Evolutionary conservation across 2,329 filamentous ascomycete genomes (phyloP).

Genomic region (Teratosphaeria epicoccoides): DNA sequence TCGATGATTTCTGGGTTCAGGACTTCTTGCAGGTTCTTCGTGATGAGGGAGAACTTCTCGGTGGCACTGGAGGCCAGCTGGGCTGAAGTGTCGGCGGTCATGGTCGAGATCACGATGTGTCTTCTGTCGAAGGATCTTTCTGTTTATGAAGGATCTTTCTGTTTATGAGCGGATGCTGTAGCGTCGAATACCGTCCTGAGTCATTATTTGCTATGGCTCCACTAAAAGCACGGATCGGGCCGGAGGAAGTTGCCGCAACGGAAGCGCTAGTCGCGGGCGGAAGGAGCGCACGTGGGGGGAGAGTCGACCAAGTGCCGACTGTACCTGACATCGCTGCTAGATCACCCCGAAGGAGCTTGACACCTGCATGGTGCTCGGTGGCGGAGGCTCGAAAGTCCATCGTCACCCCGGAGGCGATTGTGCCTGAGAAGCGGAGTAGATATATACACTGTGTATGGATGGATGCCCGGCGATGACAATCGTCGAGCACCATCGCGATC

Average conservation of each 20-base stretch:
- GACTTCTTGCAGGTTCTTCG: constrained; percentile 62
- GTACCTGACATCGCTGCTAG: too few relatives aligned
- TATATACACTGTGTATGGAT: too few relatives aligned
- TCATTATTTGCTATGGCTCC: neutral
- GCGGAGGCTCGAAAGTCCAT: too few relatives aligned
- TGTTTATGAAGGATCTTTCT: too few relatives aligned
- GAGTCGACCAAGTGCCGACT: too few relatives aligned
- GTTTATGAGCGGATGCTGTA: too few relatives aligned
- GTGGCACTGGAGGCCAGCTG: constrained; percentile 24
- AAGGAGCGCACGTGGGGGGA: neutral
- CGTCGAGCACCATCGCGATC: constrained; percentile 4
- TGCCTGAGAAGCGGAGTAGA: neutral
- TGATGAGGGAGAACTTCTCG: constrained; percentile 65
- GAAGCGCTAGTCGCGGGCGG: neutral
- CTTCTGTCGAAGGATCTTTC: neutral
- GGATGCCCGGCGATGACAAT: neutral
- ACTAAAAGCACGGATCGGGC: too few relatives aligned
- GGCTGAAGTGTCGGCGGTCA: constrained; percentile 8
- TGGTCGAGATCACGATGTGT: neutral
- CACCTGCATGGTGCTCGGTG: too few relatives aligned
- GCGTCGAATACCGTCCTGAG: too few relatives aligned
- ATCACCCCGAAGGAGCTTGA: too few relatives aligned
- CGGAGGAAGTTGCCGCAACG: neutral
- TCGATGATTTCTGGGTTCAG: constrained; percentile 78
- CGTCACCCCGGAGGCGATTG: neutral